These are phyloP conservation scores for Phytophthora niederhauseri DNA, from an alignment of 352 stramenopile species.

Conservation along the genomic window DNA sequence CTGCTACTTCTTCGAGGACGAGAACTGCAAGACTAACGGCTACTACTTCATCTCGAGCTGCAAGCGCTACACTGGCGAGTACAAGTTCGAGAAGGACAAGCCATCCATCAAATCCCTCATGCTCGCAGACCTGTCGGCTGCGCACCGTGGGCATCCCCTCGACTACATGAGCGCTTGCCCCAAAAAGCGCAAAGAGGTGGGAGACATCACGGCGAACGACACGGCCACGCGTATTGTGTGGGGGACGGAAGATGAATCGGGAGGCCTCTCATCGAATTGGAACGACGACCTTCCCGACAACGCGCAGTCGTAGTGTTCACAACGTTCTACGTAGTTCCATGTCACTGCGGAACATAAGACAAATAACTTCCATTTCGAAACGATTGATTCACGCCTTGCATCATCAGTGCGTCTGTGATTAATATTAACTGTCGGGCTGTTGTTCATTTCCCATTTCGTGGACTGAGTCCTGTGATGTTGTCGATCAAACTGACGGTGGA, in stretches of 20 bases:
- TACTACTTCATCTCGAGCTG: too few relatives aligned
- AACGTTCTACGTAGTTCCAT: neutral
- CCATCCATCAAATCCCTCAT: too few relatives aligned
- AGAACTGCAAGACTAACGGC: too few relatives aligned
- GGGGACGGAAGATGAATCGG: neutral
- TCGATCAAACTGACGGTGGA: neutral
- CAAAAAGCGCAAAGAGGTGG: neutral
- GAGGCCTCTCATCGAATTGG: constrained; percentile 13
- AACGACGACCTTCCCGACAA: neutral
- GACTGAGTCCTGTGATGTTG: neutral
- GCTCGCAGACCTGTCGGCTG: too few relatives aligned
- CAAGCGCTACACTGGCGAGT: too few relatives aligned
- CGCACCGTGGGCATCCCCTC: too few relatives aligned
- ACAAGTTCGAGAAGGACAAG: too few relatives aligned
- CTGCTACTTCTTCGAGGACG: too few relatives aligned
- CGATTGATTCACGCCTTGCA: neutral
- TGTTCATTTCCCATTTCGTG: neutral
- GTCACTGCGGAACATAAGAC: neutral
- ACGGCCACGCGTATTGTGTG: neutral
- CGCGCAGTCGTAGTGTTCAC: neutral
- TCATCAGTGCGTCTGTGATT: neutral
- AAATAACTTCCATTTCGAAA: neutral
- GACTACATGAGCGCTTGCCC: too few relatives aligned
- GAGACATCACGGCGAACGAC: neutral
- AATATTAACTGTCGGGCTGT: neutral